Evolutionary conservation across 2,329 filamentous ascomycete species (phyloP).

Genomic region (Apiospora aurea): DNA sequence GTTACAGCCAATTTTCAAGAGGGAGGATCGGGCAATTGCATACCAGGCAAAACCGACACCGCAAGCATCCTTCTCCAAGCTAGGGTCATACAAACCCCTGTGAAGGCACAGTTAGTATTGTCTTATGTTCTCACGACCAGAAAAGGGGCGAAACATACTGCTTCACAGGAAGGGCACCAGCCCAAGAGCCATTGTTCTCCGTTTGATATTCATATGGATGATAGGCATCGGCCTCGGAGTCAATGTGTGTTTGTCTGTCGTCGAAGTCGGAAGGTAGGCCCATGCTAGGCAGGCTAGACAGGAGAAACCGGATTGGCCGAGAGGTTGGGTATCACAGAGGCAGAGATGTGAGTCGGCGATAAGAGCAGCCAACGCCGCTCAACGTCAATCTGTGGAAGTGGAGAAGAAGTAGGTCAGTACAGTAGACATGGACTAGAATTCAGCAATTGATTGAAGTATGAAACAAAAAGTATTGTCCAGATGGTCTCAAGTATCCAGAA

Average conservation of each 20-base stretch:
- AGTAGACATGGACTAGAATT: background rate
- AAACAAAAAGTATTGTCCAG: background rate
- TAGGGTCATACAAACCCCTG: slow-evolving; percentile 91
- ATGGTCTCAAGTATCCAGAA: background rate
- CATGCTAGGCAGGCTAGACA: slow-evolving; percentile 70
- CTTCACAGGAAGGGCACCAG: slow-evolving; percentile 93
- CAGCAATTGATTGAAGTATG: background rate
- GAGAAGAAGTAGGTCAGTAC: background rate
- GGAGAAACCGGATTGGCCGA: slow-evolving; percentile 14
- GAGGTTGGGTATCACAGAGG: slow-evolving; percentile 2
- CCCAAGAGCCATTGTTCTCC: slow-evolving; percentile 88
- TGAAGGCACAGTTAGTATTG: slow-evolving; percentile 30
- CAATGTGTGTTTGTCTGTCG: slow-evolving; percentile 70
- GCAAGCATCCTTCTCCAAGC: slow-evolving; percentile 97
- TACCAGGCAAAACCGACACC: slow-evolving; percentile 99
- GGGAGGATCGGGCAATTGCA: slow-evolving; percentile 15
- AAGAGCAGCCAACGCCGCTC: slow-evolving; percentile 40
- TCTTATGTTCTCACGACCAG: background rate
- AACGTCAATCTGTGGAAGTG: slow-evolving; percentile 25
- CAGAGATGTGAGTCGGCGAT: slow-evolving; percentile 27
- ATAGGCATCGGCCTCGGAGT: slow-evolving; percentile 66
- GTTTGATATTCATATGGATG: slow-evolving; percentile 85
- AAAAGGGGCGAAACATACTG: slow-evolving; percentile 60
- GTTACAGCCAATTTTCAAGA: background rate
- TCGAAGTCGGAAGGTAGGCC: slow-evolving; percentile 71